Evolutionary conservation across 2,329 filamentous ascomycete genomes (phyloP), one percentile per base, ranked within the genome.

Genomic region (Fusarium sp.): DNA sequence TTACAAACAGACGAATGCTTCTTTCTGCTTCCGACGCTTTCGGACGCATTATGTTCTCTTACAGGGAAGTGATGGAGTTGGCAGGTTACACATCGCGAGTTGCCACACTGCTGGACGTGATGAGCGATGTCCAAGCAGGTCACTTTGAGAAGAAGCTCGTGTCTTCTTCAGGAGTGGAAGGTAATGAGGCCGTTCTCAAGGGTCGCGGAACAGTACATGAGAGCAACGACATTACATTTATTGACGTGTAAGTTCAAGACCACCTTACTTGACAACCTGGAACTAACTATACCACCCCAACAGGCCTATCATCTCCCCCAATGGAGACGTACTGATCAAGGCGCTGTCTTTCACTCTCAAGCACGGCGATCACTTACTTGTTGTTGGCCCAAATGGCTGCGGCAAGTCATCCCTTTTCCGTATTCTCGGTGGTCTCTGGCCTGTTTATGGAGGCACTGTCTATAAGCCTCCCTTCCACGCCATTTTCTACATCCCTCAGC

Each of bases 401-500:
- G 96, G 96, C 43, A 99, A 99, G 80, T 97, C 93, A 0, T 97
- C 92, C 18, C 86, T 99, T 5, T 99, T 99, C 87, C 90, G 96
- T 40, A 99, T 99, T 72, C 88, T 99, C 2, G 96, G 96, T 66
- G 96, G 96, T 1, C 85, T 99, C 4, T 99, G 96, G 96, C 96
- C 96, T 18, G 96, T 98, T 14, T 99, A 99, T 80, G 95, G 96
- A 70, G 96, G 96, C 54, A 93, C 89, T 2, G 96, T 99, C 21
- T 87, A 93, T 75, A 98, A 98, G 79, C 96, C 96, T 2, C 90
- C 92, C 3, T 96, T 95, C 75, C 90, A 93, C 72, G 92, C 96
- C 78, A 98, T 99, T 77, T 99, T 98, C 82, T 99, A 99, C 82
- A 97, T 99, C 70, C 96, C 96, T 0, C 96, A 99, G 77, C 90